A percentile compares a stretch with the other conserved stretches of the same genome.
Evolutionary conservation across 352 stramenopile genomes (phyloP).

Genomic region (Phytophthora sp.): DNA sequence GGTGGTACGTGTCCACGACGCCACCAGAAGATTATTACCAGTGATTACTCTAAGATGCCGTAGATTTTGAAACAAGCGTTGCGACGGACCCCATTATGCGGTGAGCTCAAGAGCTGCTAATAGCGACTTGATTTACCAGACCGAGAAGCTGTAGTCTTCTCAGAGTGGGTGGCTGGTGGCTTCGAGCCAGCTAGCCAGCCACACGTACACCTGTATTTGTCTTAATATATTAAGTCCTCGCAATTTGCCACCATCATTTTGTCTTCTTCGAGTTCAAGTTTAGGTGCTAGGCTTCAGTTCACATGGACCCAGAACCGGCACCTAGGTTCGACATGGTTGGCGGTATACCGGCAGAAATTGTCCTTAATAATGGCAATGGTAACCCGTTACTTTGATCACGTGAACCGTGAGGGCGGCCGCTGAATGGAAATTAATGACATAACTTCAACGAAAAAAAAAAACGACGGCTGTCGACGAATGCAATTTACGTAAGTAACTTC

Average conservation of each 20-base stretch:
- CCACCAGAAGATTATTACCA: conserved; percentile 77
- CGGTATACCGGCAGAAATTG: too few species aligned
- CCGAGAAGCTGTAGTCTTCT: conserved; percentile 11
- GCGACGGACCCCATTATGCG: conserved; percentile 24
- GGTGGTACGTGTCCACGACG: conserved; percentile 85
- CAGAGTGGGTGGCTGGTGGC: neutral
- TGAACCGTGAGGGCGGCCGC: neutral
- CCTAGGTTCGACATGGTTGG: neutral
- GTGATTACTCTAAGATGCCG: conserved; percentile 31
- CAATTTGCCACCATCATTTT: conserved; percentile 9
- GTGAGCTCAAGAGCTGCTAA: conserved; percentile 19
- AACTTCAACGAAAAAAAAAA: conserved; percentile 5
- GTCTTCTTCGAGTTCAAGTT: neutral
- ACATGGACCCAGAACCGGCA: too few species aligned
- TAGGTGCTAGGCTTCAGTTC: too few species aligned
- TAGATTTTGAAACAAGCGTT: conserved; percentile 34
- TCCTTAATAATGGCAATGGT: neutral
- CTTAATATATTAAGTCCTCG: conserved; percentile 40
- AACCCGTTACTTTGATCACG: conserved; percentile 5
- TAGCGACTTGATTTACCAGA: conserved; percentile 18
- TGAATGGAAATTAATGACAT: too few species aligned
- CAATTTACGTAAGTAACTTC: conserved; percentile 1
- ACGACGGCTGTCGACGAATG: too few species aligned
- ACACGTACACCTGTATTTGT: conserved; percentile 23
- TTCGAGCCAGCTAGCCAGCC: conserved; percentile 5